These are phyloP conservation scores for Kluyveromyces starmeri DNA, from an alignment of 805 yeast genomes.

Conservation along the genomic window DNA sequence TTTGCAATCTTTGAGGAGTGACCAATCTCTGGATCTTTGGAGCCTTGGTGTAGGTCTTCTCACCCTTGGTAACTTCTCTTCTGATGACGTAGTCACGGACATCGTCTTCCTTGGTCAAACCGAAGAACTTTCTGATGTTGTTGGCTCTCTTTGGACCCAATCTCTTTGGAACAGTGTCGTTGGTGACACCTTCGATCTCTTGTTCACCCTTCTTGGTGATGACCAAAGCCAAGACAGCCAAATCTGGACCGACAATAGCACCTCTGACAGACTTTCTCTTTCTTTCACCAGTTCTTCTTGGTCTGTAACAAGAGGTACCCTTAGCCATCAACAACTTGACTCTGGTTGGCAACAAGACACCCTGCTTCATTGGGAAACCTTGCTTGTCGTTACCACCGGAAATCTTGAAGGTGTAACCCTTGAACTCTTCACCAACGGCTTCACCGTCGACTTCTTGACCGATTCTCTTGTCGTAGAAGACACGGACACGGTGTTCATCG, in stretches of 20 bases:
- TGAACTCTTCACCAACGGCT: slow-evolving; percentile 96
- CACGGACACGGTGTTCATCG: slow-evolving; percentile 98
- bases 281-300: slow-evolving; percentile 99
- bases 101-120: slow-evolving; percentile 47
- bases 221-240: slow-evolving; percentile 89
- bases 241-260: slow-evolving; percentile 95
- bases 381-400: slow-evolving; percentile 99
- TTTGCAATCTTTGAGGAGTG: slow-evolving; percentile 98
- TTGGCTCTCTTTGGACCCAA: slow-evolving; percentile 99
- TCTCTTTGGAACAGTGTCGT: slow-evolving; percentile 93
- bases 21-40: slow-evolving; percentile 99
- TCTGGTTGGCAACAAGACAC: slow-evolving; percentile 99
- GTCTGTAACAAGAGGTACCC: slow-evolving; percentile 98
- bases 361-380: slow-evolving; percentile 99
- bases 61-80: slow-evolving; percentile 98
- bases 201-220: slow-evolving; percentile 95
- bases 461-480: slow-evolving; percentile 98
- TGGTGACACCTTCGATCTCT: slow-evolving; percentile 94
- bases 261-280: slow-evolving; percentile 99
- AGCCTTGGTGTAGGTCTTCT: slow-evolving; percentile 98
- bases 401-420: slow-evolving; percentile 97
- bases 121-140: slow-evolving; percentile 99
- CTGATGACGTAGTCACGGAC: slow-evolving; percentile 82
- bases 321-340: slow-evolving; percentile 89
- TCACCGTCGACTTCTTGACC: slow-evolving; percentile 99